These are phyloP conservation scores for Xylaria cubensis DNA, from an alignment of 495 filamentous ascomycete genomes.

Conservation along the genomic window DNA sequence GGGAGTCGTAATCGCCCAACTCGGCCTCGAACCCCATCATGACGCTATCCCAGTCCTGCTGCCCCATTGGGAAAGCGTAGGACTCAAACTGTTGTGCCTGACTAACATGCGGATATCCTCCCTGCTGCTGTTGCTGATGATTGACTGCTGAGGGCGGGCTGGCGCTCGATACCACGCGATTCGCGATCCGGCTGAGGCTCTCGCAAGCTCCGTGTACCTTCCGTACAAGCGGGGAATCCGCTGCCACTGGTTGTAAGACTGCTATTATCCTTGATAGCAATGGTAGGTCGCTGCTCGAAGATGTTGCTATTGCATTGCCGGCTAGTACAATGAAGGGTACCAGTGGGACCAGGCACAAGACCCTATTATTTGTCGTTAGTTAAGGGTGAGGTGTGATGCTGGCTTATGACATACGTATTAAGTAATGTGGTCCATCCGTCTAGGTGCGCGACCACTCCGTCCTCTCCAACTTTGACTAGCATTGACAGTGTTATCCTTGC, in stretches of 20 bases:
- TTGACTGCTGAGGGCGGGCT: not conserved
- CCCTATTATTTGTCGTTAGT: conserved; percentile 23
- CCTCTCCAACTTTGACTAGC: conserved; percentile 34
- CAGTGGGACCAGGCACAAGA: conserved; percentile 60
- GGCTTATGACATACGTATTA: conserved; percentile 29
- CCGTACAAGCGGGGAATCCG: conserved; percentile 17
- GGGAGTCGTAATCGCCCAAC: conserved; percentile 31
- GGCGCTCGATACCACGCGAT: conserved; percentile 30
- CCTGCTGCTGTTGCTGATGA: not conserved
- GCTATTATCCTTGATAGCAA: conserved; percentile 30
- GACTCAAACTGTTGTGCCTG: conserved; percentile 21
- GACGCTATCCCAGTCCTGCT: conserved; percentile 38
- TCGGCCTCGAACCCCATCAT: conserved; percentile 38
- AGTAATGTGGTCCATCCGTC: conserved; percentile 27
- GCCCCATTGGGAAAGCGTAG: conserved; percentile 36
- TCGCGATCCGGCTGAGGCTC: conserved; percentile 30
- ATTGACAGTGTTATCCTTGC: conserved; percentile 60
- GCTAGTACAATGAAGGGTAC: conserved; percentile 73
- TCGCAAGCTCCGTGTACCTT: conserved; percentile 37
- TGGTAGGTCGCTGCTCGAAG: conserved; percentile 52
- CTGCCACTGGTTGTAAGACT: conserved; percentile 24
- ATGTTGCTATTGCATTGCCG: conserved; percentile 66
- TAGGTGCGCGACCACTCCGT: not conserved
- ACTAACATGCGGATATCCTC: not conserved
- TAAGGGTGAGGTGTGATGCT: not conserved